A percentile compares a stretch with the other conserved stretches of the same genome.
Evolutionary conservation across 306 rosid genomes (phyloP).

Genomic region (Arachis hypogaea): DNA sequence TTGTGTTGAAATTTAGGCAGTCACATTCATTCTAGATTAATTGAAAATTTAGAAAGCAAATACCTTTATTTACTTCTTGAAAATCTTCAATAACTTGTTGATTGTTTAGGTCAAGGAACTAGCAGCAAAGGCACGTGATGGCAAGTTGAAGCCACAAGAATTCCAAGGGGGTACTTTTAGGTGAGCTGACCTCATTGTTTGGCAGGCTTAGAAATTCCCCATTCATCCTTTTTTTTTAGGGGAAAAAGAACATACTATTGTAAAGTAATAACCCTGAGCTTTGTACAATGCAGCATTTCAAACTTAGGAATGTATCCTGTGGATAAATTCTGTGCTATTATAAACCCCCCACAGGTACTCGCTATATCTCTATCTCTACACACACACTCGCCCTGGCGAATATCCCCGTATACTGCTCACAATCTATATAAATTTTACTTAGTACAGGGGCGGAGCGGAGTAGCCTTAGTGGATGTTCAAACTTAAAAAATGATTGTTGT

Average conservation of each 20-base stretch:
- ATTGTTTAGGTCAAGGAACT: slow-evolving; percentile 78
- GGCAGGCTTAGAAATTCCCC: slow-evolving; percentile 18
- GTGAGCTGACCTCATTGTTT: slow-evolving; percentile 51
- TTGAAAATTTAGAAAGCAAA: slow-evolving; percentile 24
- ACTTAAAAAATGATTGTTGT: not conserved
- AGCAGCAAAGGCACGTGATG: slow-evolving; percentile 87
- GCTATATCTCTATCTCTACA: slow-evolving; percentile 39
- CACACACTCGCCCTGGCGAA: slow-evolving; percentile 14
- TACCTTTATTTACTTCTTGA: slow-evolving; percentile 25
- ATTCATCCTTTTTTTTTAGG: not conserved
- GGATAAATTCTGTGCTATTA: slow-evolving; percentile 91
- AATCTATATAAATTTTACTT: slow-evolving; percentile 23
- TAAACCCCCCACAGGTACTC: slow-evolving; percentile 95
- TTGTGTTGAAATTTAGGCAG: slow-evolving; percentile 26
- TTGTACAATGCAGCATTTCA: slow-evolving; percentile 82
- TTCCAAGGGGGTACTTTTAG: slow-evolving; percentile 98
- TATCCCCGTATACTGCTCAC: not conserved
- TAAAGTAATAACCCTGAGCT: slow-evolving; percentile 32
- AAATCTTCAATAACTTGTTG: slow-evolving; percentile 23
- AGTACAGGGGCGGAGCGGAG: not conserved
- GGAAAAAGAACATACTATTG: slow-evolving; percentile 16
- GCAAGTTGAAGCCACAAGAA: slow-evolving; percentile 87
- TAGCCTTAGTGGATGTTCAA: slow-evolving; percentile 10
- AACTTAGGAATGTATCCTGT: slow-evolving; percentile 99
- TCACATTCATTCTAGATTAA: slow-evolving; percentile 3